These are phyloP conservation scores for Malus sieversii DNA, from an alignment of 306 rosid species.

Conservation along the genomic window DNA sequence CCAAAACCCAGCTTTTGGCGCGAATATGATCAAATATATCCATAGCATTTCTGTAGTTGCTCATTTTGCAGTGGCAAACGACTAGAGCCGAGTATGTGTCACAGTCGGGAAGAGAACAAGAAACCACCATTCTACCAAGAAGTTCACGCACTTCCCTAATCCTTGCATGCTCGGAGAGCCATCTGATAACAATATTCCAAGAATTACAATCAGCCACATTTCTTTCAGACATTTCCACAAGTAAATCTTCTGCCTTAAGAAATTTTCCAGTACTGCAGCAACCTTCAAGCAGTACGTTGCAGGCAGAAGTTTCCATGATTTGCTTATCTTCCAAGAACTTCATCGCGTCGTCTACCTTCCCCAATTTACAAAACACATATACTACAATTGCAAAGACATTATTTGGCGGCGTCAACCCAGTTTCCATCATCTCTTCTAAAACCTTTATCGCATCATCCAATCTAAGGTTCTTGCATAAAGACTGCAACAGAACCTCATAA, in stretches of 20 bases:
- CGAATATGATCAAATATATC: slow-evolving; percentile 30
- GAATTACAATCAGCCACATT: slow-evolving; percentile 52
- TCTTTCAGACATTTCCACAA: slow-evolving; percentile 46
- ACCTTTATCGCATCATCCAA: slow-evolving; percentile 44
- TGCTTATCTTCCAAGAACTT: slow-evolving; percentile 51
- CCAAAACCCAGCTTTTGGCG: slow-evolving; percentile 60
- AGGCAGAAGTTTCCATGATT: slow-evolving; percentile 48
- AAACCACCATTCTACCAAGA: slow-evolving; percentile 64
- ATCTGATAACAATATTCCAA: slow-evolving; percentile 67
- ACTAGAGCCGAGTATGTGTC: slow-evolving; percentile 66
- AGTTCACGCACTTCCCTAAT: slow-evolving; percentile 44
- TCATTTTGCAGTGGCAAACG: slow-evolving; percentile 56
- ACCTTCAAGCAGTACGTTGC: slow-evolving; percentile 69
- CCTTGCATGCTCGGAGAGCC: slow-evolving; percentile 54
- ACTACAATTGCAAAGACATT: slow-evolving; percentile 34
- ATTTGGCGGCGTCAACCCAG: slow-evolving; percentile 26
- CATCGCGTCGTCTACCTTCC: slow-evolving; percentile 60
- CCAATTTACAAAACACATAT: slow-evolving; percentile 46
- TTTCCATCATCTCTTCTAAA: slow-evolving; percentile 44
- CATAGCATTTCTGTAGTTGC: slow-evolving; percentile 49
- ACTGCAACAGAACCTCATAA: slow-evolving; percentile 42
- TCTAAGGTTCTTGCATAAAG: slow-evolving; percentile 52
- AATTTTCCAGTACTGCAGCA: slow-evolving; percentile 53
- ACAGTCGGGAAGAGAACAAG: slow-evolving; percentile 36
- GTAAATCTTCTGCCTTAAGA: slow-evolving; percentile 37